Evolutionary conservation across 257 asterid species (phyloP), one percentile per base, ranked within the genome.

Genomic region (Henckelia pumila): DNA sequence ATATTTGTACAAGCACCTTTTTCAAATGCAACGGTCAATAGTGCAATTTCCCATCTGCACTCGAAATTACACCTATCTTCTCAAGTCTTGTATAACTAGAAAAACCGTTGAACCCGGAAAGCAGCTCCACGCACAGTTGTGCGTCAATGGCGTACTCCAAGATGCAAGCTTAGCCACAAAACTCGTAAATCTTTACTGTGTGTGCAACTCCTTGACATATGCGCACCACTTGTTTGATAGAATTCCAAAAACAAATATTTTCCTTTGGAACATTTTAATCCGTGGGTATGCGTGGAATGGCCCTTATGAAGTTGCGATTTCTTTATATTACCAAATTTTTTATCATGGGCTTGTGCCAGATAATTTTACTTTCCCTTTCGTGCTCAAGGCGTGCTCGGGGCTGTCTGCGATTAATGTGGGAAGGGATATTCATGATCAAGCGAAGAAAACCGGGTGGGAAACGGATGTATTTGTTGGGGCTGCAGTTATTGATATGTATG

Each of bases 211-310:
- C 22, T 64, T 80, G 6, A 0, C 59, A 6, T 49, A 67, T 63
- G 94, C 94, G 69, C 89, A 75, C 73, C 30, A 74, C 3, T 73
- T 84, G 86, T 86, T 86, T 29, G 94, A 82, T 62, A 82, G 37
- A 84, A 86, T 80, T 74, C 80, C 88, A 57, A 82, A 75, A 14
- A 66, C 81, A 55, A 80, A 84, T 70, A 62, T 80, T n/a, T 82
- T 84, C 56, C 84, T 86, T 49, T 84, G 88, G 94, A 86, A 84
- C 73, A 82, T 86, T 66, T 73, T 86, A 59, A 82, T 84, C 69
- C 88, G 88, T 7, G 90, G 82, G 53, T 84, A 86, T 47, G 89
- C 93, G 11, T 86, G 93, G 89, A 80, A 77, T 66, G 93, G 86
- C 11, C 93, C 88, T 1, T 67, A 76, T 44, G 76, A 73, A 64